Percentiles rank a stretch among this genome's conserved stretches.
Evolutionary conservation across 768 basidiomycete species (phyloP).

Genomic region (Rhodotorula kratochvilovae): DNA sequence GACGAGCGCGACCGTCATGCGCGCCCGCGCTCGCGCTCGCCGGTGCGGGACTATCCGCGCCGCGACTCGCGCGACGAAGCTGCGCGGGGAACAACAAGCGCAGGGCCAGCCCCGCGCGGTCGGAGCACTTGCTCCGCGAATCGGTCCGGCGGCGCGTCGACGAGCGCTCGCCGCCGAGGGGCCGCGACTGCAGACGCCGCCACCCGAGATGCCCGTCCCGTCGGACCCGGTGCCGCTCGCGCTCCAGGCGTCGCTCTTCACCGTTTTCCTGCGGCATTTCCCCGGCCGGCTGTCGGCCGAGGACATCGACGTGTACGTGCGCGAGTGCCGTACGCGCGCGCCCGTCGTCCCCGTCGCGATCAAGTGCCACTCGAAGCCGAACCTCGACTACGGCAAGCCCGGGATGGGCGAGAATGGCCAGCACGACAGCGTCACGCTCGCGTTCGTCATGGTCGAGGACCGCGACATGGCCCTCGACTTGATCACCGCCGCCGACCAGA

Average conservation of each 20-base stretch:
- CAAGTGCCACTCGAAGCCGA: slow-evolving; percentile 1
- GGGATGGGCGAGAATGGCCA: not conserved
- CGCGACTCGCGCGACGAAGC: not conserved
- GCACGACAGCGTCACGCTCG: not conserved
- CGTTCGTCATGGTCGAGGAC: not conserved
- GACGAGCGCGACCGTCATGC: not conserved
- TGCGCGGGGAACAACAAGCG: not conserved
- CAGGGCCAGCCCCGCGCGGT: not conserved
- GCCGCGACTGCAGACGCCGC: not conserved
- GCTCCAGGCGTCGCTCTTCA: not conserved
- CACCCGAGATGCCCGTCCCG: not conserved
- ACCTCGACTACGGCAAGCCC: not conserved
- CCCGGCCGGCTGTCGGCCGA: not conserved
- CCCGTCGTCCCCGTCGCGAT: not conserved
- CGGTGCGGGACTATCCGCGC: not conserved
- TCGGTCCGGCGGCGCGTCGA: not conserved
- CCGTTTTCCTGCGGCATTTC: not conserved
- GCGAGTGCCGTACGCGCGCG: not conserved
- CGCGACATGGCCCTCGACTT: not conserved
- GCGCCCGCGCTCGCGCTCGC: not conserved
- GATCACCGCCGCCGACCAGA: not conserved
- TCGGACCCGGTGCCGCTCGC: not conserved
- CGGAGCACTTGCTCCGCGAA: slow-evolving; percentile 6
- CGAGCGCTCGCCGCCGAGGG: not conserved
- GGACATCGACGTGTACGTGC: not conserved